These are phyloP conservation scores for Delonix regia DNA, from an alignment of 306 rosid species.

Conservation along the genomic window DNA sequence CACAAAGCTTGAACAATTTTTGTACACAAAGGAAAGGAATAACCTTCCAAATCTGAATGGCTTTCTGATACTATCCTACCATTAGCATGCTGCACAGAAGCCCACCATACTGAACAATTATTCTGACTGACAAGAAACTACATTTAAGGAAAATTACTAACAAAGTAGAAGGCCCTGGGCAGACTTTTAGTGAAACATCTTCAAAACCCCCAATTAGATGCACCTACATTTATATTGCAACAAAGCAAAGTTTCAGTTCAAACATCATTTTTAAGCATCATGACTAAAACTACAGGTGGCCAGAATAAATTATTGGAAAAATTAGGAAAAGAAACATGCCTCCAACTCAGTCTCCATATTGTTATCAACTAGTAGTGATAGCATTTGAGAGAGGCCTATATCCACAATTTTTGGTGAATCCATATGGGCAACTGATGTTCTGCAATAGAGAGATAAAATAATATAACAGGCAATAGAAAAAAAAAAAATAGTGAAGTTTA, in stretches of 20 bases:
- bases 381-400: constrained; percentile 78
- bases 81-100: constrained; percentile 70
- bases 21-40: constrained; percentile 71
- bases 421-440: constrained; percentile 83
- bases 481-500: constrained; percentile 2
- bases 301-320: not conserved
- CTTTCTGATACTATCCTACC: constrained; percentile 41
- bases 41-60: constrained; percentile 48
- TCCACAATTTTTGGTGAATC: constrained; percentile 81
- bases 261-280: not conserved
- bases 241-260: constrained; percentile 28
- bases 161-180: constrained; percentile 52
- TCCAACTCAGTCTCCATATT: constrained; percentile 60
- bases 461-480: constrained; percentile 18
- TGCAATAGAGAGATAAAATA: constrained; percentile 35
- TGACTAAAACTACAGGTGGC: constrained; percentile 5
- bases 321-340: constrained; percentile 43
- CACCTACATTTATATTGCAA: constrained; percentile 58
- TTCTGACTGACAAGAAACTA: constrained; percentile 43
- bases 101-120: constrained; percentile 51
- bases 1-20: constrained; percentile 62
- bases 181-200: constrained; percentile 67
- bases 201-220: constrained; percentile 86
- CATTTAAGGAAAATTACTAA: constrained; percentile 45
- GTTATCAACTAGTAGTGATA: constrained; percentile 50